A percentile compares a stretch with the other conserved stretches of the same genome.
Conservation (phyloP, 169 alveolate species). For the Plasmodium cynomolgi region DNA sequence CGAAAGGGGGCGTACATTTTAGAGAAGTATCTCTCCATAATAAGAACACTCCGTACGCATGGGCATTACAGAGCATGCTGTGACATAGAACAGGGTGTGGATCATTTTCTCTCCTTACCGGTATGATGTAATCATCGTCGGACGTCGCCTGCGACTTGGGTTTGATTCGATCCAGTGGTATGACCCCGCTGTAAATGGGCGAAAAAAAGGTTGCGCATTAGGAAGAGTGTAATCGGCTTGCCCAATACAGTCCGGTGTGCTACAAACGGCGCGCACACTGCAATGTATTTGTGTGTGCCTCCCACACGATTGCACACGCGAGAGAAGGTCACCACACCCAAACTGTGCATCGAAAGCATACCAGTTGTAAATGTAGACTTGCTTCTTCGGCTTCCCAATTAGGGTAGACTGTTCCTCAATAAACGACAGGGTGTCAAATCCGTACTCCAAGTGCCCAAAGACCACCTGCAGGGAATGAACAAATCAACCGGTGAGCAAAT, state of each 20-base stretch:
- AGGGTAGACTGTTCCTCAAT: constrained; percentile 86
- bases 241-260: background rate
- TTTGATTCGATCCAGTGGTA: constrained; percentile 62
- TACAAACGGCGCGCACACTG: background rate
- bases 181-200: constrained; percentile 29
- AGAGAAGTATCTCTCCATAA: background rate
- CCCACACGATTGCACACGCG: background rate
- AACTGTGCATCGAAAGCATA: constrained; percentile 4
- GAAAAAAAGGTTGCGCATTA: background rate
- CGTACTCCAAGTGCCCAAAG: constrained; percentile 87
- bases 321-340: background rate
- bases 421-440: constrained; percentile 83
- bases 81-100: background rate
- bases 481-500: background rate
- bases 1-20: background rate
- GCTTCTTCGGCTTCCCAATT: constrained; percentile 84
- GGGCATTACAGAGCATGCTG: background rate
- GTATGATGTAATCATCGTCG: constrained; percentile 62
- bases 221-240: background rate
- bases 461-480: constrained; percentile 79
- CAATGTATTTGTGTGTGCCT: background rate
- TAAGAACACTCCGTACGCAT: background rate
- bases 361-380: constrained; percentile 87
- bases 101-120: constrained; percentile 19
- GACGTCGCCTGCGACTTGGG: constrained; percentile 32